A percentile compares a stretch with the other conserved stretches of the same genome.
Evolutionary conservation across 176 grass and related monocot species (phyloP).

Genomic region (Oryza glaberrima): DNA sequence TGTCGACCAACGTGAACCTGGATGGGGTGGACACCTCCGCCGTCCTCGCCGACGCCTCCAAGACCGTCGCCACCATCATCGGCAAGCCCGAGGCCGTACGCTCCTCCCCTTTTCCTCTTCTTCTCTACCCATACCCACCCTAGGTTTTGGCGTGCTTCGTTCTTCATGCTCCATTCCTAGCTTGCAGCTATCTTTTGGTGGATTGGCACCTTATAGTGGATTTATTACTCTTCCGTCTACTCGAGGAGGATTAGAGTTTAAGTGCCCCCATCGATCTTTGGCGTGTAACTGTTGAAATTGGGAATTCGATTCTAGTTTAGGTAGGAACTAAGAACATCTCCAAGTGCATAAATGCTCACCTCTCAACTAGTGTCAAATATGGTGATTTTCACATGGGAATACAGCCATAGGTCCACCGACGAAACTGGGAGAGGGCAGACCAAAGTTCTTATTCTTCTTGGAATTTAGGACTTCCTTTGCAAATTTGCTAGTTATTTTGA

Average conservation of each 20-base stretch:
- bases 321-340: not conserved
- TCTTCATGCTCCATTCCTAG: not conserved
- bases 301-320: not conserved
- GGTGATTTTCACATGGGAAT: not conserved
- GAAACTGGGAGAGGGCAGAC: too few species aligned
- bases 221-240: not conserved
- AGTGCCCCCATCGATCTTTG: not conserved
- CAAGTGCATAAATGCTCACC: not conserved
- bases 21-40: conserved; percentile 80
- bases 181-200: not conserved
- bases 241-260: not conserved
- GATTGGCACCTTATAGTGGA: not conserved
- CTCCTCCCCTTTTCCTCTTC: not conserved
- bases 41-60: conserved; percentile 67
- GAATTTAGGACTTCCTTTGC: too few species aligned
- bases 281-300: not conserved
- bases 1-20: conserved; percentile 86
- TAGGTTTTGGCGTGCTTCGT: not conserved
- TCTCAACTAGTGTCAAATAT: not conserved
- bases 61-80: conserved; percentile 67
- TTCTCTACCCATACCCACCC: not conserved
- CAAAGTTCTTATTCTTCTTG: too few species aligned
- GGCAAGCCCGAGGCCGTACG: conserved; percentile 83
- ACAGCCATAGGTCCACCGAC: not conserved
- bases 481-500: too few species aligned